A percentile compares a stretch with the other conserved stretches of the same genome.
Evolutionary conservation across 2,329 filamentous ascomycete species (phyloP).

Genomic region (Samsoniella hepiali): DNA sequence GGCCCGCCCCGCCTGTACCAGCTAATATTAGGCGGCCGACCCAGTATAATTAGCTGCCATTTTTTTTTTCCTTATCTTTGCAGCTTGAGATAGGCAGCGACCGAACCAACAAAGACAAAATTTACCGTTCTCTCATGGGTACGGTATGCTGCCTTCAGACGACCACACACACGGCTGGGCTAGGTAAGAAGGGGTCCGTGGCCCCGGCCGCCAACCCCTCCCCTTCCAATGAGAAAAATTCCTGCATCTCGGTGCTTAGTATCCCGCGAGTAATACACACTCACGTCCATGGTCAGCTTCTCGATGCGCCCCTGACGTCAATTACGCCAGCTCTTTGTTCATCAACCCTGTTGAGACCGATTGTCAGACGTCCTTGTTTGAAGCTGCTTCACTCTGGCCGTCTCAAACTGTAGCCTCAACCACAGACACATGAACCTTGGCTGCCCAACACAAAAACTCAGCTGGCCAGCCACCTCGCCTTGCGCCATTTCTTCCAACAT

Average conservation of each 20-base stretch:
- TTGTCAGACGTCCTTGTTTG: neutral
- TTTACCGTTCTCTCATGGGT: constrained; percentile 5
- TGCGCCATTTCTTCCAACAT: constrained; percentile 6
- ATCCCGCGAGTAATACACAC: constrained; percentile 1
- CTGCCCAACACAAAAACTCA: neutral
- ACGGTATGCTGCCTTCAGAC: constrained; percentile 5
- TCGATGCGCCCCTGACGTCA: neutral
- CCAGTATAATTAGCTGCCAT: neutral
- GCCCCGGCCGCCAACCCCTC: neutral
- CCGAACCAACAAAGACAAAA: too few relatives aligned
- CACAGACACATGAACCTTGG: too few relatives aligned
- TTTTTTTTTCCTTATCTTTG: constrained; percentile 1
- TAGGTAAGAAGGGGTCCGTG: neutral
- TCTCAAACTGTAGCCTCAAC: neutral
- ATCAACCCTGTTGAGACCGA: too few relatives aligned
- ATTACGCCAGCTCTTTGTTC: neutral
- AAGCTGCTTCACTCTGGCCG: neutral
- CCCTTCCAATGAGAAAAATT: too few relatives aligned
- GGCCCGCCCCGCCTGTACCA: neutral
- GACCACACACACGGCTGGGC: neutral
- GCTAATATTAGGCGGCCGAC: constrained; percentile 11
- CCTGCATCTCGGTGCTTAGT: neutral
- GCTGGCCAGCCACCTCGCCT: neutral
- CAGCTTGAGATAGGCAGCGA: neutral
- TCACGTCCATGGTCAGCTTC: neutral